Evolutionary conservation across 441 rosid genomes (phyloP).

Genomic region (Adansonia madagascariensis): DNA sequence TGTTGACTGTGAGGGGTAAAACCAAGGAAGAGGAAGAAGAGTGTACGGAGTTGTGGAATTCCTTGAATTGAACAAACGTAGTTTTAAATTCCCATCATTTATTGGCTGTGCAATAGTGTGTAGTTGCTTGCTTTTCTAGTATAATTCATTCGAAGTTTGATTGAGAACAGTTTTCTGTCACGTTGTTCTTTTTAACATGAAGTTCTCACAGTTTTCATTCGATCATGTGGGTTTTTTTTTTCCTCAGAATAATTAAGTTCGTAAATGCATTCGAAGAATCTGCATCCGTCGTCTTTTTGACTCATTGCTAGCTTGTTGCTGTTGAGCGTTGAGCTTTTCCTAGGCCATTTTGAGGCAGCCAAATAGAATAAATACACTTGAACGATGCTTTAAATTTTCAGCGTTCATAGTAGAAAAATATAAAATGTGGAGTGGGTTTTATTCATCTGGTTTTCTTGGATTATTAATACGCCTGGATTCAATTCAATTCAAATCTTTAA

Average conservation of each 20-base stretch:
- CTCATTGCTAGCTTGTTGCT: neutral
- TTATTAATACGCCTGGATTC: no score
- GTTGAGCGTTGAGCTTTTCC: no score
- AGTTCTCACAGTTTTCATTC: neutral
- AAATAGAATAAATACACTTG: neutral
- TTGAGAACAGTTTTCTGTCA: neutral
- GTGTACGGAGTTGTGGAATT: conserved; percentile 44
- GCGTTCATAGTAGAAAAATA: no score
- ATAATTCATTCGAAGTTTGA: neutral
- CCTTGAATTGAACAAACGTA: conserved; percentile 33
- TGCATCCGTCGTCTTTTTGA: neutral
- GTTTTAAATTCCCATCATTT: conserved; percentile 14
- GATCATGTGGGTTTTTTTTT: neutral
- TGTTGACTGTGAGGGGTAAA: conserved; percentile 34
- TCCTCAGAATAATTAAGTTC: neutral
- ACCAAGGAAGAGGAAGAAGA: conserved; percentile 38
- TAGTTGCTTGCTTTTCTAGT: neutral
- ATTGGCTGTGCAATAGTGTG: neutral
- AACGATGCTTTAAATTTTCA: neutral
- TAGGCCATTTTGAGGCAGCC: no score
- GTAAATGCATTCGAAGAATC: neutral
- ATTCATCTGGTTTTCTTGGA: no score
- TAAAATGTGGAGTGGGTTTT: no score
- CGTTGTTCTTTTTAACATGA: neutral
- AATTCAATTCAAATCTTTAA: no score